A percentile compares a stretch with the other conserved stretches of the same genome.
phyloP scores from a whole-genome alignment of 2,329 filamentous ascomycete genomes.

The Colletotrichum tropicale region DNA sequence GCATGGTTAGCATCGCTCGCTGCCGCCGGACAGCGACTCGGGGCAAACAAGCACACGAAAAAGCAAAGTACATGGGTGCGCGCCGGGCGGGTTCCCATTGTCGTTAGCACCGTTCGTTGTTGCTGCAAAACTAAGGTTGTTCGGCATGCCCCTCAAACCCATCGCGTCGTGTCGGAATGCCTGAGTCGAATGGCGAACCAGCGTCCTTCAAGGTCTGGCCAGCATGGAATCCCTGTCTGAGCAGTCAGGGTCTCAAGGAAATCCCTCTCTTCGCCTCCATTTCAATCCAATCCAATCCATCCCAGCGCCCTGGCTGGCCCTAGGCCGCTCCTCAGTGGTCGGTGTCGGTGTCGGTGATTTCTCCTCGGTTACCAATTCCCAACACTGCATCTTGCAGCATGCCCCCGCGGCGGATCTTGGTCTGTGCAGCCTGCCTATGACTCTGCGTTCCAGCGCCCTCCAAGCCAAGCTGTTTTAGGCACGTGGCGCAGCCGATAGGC shows the following conservation, averaged over 20 bases:
- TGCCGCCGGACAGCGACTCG: background rate
- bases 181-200: slow-evolving; percentile 3
- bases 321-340: background rate
- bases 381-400: background rate
- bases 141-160: slow-evolving; percentile 1
- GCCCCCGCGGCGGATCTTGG: background rate
- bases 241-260: background rate
- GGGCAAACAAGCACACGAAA: background rate
- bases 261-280: background rate
- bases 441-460: background rate
- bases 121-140: slow-evolving; percentile 2
- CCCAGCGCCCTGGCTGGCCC: background rate
- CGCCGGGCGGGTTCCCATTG: background rate
- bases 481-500: slow-evolving; percentile 11
- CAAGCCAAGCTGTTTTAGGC: background rate
- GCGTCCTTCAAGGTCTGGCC: background rate
- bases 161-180: slow-evolving; percentile 6
- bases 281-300: background rate
- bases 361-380: background rate
- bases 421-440: background rate
- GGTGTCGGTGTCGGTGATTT: background rate
- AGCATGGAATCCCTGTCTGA: background rate
- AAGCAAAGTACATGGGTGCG: background rate
- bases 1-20: background rate
- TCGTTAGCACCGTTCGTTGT: background rate